Evolutionary conservation across 2,329 filamentous ascomycete genomes (phyloP), one percentile per base, ranked within the genome.

Genomic region (Penicillium crustosum): DNA sequence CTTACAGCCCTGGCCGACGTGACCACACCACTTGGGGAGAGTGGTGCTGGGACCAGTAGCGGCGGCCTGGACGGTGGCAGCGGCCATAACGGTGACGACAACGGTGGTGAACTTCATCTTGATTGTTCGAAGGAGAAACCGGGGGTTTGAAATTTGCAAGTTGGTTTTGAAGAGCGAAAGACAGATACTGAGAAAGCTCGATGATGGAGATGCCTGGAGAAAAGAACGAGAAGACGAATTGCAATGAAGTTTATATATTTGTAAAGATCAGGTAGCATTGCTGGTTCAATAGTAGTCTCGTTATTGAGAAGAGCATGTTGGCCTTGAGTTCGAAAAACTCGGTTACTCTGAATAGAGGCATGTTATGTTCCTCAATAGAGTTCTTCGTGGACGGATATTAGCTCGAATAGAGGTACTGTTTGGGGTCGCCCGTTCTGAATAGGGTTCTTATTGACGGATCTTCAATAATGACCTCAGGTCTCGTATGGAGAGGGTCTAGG

Each of bases 71-170:
- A 70, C 68, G 38, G 70, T 67, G 23, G 75, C 74, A 49, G 74
- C 74, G 52, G 76, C 75, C 49, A 82, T 59, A 50, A 79, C 65
- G 54, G 77, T 71, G 48, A 75, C 66, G 53, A 80, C 65, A 52
- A 80, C 56, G 53, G 74, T 67, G 62, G 77, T 71, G 68, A 82
- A 64, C 75, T 81, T 83, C 82, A 84, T 84, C 53, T 57, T 77
- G 69, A 65, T 48, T 47, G 48, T 51, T 21, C 21, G 57, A 58
- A 56, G 52, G 48, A 51, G 58, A 53, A 53, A 59, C 60, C 50
- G 57, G 58, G 57, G 19, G 1, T 27, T 57, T 45, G 52, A 47
- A 50, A 59, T 43, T 45, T 45, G 47, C 23, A 45, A 39, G 23
- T 59, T 63, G 55, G 42, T 44, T 44, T 57, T 55, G 36, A 27